These are phyloP conservation scores for Pterocarpus santalinus DNA, from an alignment of 306 rosid species.

Conservation along the genomic window DNA sequence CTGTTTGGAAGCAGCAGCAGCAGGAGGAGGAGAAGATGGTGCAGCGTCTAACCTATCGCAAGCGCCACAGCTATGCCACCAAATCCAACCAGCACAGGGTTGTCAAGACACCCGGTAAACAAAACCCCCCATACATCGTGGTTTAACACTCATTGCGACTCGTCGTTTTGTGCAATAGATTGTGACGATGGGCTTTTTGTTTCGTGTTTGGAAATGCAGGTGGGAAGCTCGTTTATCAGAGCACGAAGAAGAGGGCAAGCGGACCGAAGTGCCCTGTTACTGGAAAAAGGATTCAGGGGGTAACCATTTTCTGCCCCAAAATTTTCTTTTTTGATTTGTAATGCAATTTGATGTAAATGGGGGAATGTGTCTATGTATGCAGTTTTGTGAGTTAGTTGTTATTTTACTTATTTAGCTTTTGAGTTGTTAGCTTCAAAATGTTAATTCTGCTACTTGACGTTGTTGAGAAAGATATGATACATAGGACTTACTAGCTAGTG, in stretches of 20 bases:
- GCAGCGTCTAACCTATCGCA: conserved; percentile 79
- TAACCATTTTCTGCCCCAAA: background rate
- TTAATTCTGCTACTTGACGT: background rate
- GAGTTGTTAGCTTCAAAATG: background rate
- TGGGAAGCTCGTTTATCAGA: conserved; percentile 80
- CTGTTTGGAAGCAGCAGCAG: background rate
- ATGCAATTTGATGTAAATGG: background rate
- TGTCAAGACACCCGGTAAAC: conserved; percentile 72
- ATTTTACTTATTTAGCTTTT: background rate
- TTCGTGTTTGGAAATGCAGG: conserved; percentile 51
- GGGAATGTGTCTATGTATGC: background rate
- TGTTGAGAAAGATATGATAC: background rate
- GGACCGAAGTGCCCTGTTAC: conserved; percentile 86
- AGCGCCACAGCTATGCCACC: conserved; percentile 81
- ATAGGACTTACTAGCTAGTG: background rate
- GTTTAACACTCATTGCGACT: background rate
- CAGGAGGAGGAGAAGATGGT: conserved; percentile 59
- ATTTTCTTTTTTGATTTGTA: background rate
- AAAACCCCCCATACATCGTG: background rate
- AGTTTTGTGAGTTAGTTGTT: background rate
- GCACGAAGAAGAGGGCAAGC: conserved; percentile 78
- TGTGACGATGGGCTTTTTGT: background rate
- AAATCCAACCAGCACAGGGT: conserved; percentile 80
- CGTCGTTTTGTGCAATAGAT: background rate
- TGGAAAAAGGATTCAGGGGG: conserved; percentile 87